Percentiles rank a stretch among this genome's conserved stretches.
phyloP scores from a whole-genome alignment of 2,329 filamentous ascomycete genomes.

The Colletotrichum echinochloae region DNA sequence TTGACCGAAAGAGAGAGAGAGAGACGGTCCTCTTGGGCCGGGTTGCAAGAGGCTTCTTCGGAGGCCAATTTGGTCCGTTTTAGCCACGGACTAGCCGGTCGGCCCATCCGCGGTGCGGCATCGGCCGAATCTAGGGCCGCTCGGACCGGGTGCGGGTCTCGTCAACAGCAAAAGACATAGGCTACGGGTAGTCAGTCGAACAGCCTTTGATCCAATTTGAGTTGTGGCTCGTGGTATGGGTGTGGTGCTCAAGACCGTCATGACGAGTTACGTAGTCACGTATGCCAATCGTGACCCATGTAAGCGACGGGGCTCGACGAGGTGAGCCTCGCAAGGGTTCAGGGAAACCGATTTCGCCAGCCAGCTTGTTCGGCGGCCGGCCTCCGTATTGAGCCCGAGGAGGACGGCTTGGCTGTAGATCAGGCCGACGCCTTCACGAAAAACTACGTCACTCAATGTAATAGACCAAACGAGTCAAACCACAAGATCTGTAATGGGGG shows the following conservation, averaged over 20 bases:
- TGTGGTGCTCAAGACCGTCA: neutral
- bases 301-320: neutral
- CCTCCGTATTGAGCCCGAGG: neutral
- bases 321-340: neutral
- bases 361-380: no score
- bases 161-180: neutral
- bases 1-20: no score
- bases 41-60: neutral
- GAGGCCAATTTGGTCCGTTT: neutral
- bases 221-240: neutral
- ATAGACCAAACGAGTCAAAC: neutral
- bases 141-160: neutral
- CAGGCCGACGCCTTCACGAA: neutral
- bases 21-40: neutral
- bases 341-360: neutral
- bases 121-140: neutral
- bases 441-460: neutral
- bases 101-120: neutral
- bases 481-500: neutral
- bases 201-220: neutral
- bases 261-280: neutral
- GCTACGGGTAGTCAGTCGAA: neutral
- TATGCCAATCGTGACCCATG: neutral
- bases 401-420: neutral
- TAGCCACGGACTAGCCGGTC: constrained; percentile 1